phyloP scores from a whole-genome alignment of 2,329 filamentous ascomycete species.

The Cytospora piceae region DNA sequence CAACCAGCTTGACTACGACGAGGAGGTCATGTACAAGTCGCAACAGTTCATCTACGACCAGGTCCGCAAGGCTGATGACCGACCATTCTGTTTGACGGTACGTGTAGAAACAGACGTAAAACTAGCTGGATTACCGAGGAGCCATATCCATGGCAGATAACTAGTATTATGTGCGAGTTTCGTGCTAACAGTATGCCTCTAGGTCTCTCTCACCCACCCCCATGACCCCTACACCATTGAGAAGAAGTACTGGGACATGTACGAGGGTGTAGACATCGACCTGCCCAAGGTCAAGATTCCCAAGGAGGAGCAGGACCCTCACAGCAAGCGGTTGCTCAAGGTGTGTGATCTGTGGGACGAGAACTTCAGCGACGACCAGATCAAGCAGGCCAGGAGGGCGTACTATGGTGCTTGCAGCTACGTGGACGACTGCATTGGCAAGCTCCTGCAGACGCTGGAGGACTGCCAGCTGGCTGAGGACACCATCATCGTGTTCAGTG shows the following conservation, averaged over 20 bases:
- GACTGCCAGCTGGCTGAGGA: constrained; percentile 80
- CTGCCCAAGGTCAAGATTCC: constrained; percentile 78
- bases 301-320: constrained; percentile 80
- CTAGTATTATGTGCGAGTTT: constrained; percentile 25
- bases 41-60: constrained; percentile 90
- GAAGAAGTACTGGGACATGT: constrained; percentile 89
- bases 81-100: constrained; percentile 83
- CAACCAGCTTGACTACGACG: constrained; percentile 95
- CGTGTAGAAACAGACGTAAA: constrained; percentile 32
- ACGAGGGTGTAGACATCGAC: constrained; percentile 85
- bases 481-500: constrained; percentile 90
- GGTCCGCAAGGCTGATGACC: constrained; percentile 73
- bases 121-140: background rate
- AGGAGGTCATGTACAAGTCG: constrained; percentile 92
- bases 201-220: constrained; percentile 88
- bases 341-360: constrained; percentile 87
- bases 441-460: constrained; percentile 76
- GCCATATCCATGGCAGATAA: background rate
- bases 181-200: constrained; percentile 10
- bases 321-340: constrained; percentile 84
- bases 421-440: constrained; percentile 89
- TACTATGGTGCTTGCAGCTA: constrained; percentile 95
- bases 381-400: constrained; percentile 81
- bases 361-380: constrained; percentile 81
- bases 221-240: constrained; percentile 96